Percentiles rank a stretch among this genome's conserved stretches.
phyloP scores from a whole-genome alignment of 768 basidiomycete genomes.

The Hygrophorus russula region DNA sequence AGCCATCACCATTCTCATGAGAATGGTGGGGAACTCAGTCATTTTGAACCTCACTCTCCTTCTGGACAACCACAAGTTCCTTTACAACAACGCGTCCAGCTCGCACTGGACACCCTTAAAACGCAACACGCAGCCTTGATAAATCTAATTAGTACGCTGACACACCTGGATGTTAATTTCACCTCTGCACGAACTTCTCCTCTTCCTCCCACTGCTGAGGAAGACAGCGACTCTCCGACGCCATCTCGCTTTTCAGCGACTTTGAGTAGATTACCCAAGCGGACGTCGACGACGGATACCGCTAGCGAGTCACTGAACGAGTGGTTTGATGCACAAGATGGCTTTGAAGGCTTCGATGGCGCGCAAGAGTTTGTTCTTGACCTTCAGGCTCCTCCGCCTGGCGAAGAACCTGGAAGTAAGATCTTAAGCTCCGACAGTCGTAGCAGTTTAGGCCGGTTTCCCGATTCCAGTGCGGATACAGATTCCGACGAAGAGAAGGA shows the following conservation, averaged over 20 bases:
- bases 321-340: slow-evolving; percentile 72
- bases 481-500: slow-evolving; percentile 23
- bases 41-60: slow-evolving; percentile 3
- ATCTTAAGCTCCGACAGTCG: slow-evolving; percentile 27
- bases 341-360: slow-evolving; percentile 39
- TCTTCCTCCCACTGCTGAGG: slow-evolving; percentile 39
- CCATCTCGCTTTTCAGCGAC: slow-evolving; percentile 16
- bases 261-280: slow-evolving; percentile 24
- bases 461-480: slow-evolving; percentile 43
- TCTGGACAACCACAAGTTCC: slow-evolving; percentile 6
- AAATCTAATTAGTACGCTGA: slow-evolving; percentile 27
- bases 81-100: slow-evolving; percentile 32
- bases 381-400: slow-evolving; percentile 26
- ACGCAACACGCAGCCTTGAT: slow-evolving; percentile 44
- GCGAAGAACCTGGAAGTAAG: slow-evolving; percentile 26
- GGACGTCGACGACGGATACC: slow-evolving; percentile 37
- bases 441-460: slow-evolving; percentile 27
- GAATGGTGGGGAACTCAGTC: slow-evolving; percentile 4
- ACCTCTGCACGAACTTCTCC: slow-evolving; percentile 18
- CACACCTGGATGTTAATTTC: slow-evolving; percentile 16
- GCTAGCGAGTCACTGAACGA: slow-evolving; percentile 42
- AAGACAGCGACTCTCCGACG: slow-evolving; percentile 19
- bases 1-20: not conserved
- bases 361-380: slow-evolving; percentile 65
- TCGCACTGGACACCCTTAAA: slow-evolving; percentile 43